Evolutionary conservation across 2,329 filamentous ascomycete species (phyloP), one percentile per base, ranked within the genome.

Genomic region (Neoascochyta sp.): DNA sequence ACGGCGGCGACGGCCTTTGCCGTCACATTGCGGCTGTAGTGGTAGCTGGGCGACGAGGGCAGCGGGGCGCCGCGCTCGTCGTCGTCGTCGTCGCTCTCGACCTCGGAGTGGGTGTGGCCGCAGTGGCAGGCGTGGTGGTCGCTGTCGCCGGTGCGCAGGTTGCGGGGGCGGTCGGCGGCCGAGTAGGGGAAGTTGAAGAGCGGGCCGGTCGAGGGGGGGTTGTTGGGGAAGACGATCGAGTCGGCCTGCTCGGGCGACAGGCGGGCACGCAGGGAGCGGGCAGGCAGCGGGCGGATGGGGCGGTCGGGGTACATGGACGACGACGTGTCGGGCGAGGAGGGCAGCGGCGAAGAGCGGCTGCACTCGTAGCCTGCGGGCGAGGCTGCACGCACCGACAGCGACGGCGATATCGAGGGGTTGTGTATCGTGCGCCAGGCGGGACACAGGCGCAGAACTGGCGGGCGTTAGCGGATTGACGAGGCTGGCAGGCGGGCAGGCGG

Each of bases 261-360:
- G 34, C 86, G 81, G 60, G 92, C 88, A 52, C 89, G 86, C 32
- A 98, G 75, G 44, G 86, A 83, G 54, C 88, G 83, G 66, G 86
- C 92, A 23, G 92, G 92, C 39, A 98, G 70, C 34, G 92, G 92
- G 57, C 88, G 83, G 60, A 98, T 98, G 39, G 90, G 84, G 64
- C 92, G 82, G 60, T 94, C 86, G 46, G 87, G 87, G 60, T 86
- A 94, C 54, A 86, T 73, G 37, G 84, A 79, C 38, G 87, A 92
- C 43, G 80, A 74, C 36, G 83, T 83, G 70, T 95, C 87, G 45
- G 80, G 70, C 22, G 58, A 60, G 39, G 57, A 61, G 48, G 58
- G 53, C 45, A 63, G 48, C 49, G 61, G 52, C 50, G 60, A 63
- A 32, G 58, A 63, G 47, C 50, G 57, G 43, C 54, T 55, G 60